Percentiles rank a stretch among this genome's conserved stretches.
phyloP scores from a whole-genome alignment of 2,329 filamentous ascomycete species.

The Blastomyces silverae region DNA sequence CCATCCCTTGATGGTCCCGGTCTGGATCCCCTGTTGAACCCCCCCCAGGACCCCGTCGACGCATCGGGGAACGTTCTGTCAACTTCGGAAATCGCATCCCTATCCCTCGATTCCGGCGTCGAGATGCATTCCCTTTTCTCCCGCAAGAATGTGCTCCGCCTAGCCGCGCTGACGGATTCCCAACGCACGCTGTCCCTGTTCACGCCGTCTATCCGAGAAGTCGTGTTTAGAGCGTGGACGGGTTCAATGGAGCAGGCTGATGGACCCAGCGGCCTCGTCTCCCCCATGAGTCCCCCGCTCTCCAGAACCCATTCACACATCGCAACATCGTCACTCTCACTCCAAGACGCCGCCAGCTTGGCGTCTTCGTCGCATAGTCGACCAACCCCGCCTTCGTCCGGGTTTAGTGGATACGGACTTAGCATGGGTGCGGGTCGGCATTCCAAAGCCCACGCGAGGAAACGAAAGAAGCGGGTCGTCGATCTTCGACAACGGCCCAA shows the following conservation, averaged over 20 bases:
- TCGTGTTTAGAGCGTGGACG: slow-evolving; percentile 88
- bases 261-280: slow-evolving; percentile 34
- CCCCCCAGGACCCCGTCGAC: slow-evolving; percentile 76
- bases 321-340: slow-evolving; percentile 60
- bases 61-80: slow-evolving; percentile 70
- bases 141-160: slow-evolving; percentile 80
- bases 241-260: slow-evolving; percentile 67
- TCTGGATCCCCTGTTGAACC: slow-evolving; percentile 73
- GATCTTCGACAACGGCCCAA: slow-evolving; percentile 43
- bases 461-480: slow-evolving; percentile 45
- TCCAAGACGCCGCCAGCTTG: slow-evolving; percentile 64
- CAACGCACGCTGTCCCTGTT: slow-evolving; percentile 87
- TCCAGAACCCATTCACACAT: slow-evolving; percentile 59
- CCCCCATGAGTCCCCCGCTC: slow-evolving; percentile 46
- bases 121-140: slow-evolving; percentile 89
- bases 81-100: slow-evolving; percentile 63
- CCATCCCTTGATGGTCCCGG: slow-evolving; percentile 54
- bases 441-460: slow-evolving; percentile 43
- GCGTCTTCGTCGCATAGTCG: slow-evolving; percentile 59
- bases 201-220: slow-evolving; percentile 82
- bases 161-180: slow-evolving; percentile 77
- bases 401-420: slow-evolving; percentile 37
- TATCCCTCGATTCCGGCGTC: slow-evolving; percentile 70
- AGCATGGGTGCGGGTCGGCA: slow-evolving; percentile 39
- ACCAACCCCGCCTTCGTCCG: slow-evolving; percentile 31